Conservation (phyloP, 352 stramenopile species). For the Phytophthora tentaculata region DNA sequence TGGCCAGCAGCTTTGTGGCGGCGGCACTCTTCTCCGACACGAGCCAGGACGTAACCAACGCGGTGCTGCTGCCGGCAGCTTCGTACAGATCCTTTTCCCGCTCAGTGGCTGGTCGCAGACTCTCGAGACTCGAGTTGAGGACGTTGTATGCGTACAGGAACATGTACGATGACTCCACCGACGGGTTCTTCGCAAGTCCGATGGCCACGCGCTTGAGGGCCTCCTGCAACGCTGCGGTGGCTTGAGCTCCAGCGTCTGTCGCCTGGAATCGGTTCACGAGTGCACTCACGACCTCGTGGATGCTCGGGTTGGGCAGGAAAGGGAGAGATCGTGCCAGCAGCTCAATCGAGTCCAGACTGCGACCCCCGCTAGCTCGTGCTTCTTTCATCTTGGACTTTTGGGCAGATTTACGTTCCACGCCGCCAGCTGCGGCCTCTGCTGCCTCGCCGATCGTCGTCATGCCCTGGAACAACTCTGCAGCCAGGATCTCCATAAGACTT, state of each 20-base stretch:
- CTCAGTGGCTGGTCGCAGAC: conserved; percentile 67
- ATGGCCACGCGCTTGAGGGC: conserved; percentile 82
- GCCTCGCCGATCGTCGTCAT: conserved; percentile 43
- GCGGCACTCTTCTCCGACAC: conserved; percentile 82
- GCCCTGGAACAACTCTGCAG: conserved; percentile 84
- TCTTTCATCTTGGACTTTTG: conserved; percentile 92
- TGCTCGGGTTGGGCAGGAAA: conserved; percentile 86
- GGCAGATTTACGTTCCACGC: conserved; percentile 49
- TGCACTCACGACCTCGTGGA: conserved; percentile 77
- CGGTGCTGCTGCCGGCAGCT: conserved; percentile 35
- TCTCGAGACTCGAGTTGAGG: conserved; percentile 76
- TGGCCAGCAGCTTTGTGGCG: conserved; percentile 63
- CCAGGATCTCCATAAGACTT: conserved; percentile 83
- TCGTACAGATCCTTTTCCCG: conserved; percentile 72
- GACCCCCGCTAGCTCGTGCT: conserved; percentile 67
- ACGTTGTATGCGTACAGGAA: conserved; percentile 89
- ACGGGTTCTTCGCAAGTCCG: conserved; percentile 83
- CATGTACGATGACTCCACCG: conserved; percentile 85
- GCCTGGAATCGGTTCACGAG: conserved; percentile 82
- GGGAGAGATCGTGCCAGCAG: conserved; percentile 78
- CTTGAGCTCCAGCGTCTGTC: conserved; percentile 50
- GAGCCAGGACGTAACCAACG: conserved; percentile 70
- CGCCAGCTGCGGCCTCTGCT: conserved; percentile 40
- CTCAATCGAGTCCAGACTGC: conserved; percentile 81
- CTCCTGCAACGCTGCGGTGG: conserved; percentile 71